Evolutionary conservation across 179 eudicot species (phyloP).

Genomic region (Gypsophila paniculata): DNA sequence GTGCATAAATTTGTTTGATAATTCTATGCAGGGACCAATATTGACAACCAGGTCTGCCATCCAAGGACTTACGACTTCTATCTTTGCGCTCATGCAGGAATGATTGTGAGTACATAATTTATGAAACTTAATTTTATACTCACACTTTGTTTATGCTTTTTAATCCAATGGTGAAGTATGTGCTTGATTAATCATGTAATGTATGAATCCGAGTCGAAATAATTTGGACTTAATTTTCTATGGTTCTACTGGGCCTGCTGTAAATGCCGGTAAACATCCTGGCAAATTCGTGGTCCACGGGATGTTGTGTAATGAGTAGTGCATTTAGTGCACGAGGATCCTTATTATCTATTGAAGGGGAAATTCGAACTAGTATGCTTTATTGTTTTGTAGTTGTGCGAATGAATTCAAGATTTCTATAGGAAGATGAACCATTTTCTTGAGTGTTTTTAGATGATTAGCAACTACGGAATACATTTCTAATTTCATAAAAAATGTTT

Average conservation of each 20-base stretch:
- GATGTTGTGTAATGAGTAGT: too few species aligned
- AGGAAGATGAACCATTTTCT: neutral
- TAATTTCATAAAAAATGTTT: neutral
- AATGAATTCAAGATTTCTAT: too few species aligned
- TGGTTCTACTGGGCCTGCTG: too few species aligned
- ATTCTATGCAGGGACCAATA: conserved; percentile 28
- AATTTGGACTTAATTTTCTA: too few species aligned
- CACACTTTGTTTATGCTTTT: neutral
- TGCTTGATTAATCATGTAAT: too few species aligned
- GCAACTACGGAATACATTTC: neutral
- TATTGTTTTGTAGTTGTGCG: too few species aligned
- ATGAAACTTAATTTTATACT: neutral
- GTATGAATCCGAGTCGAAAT: too few species aligned
- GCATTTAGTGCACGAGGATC: too few species aligned
- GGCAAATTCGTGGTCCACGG: too few species aligned
- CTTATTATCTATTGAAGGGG: too few species aligned
- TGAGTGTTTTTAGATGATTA: neutral
- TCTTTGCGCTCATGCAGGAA: conserved; percentile 42
- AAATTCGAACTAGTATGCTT: too few species aligned
- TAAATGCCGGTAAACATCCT: too few species aligned
- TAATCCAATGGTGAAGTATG: neutral
- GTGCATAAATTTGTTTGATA: neutral
- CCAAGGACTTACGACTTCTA: conserved; percentile 37
- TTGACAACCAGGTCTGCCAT: conserved; percentile 37
- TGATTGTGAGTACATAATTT: conserved; percentile 30